Evolutionary conservation across 768 basidiomycete species (phyloP), one percentile per base, ranked within the genome.

Genomic region (Piloderma croceum): DNA sequence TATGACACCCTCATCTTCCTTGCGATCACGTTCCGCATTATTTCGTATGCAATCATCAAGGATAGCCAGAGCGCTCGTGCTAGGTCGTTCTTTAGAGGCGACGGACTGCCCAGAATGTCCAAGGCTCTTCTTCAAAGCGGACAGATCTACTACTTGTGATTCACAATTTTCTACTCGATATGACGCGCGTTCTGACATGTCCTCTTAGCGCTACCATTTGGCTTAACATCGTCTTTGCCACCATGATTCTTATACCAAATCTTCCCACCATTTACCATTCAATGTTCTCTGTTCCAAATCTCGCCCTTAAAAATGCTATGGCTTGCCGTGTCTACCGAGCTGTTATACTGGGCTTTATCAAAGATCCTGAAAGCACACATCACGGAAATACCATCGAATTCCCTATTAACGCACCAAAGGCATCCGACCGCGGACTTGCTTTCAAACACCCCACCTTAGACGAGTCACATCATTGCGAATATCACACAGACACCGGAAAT

Each of bases 1-100:
- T n/a, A n/a, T n/a, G 62, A 64, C 37, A 59, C 63, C 2, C 53
- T 58, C 12, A 56, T 68, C 12, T 66, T 65, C 46, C 31, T 68
- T 4, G 63, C 58, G 7, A 62, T 68, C 23, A 62, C 62, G 1
- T 63, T 44, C 51, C 50, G 44, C 43, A 43, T 45, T 23, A 37
- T 51, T 44, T 45, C 35, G 32, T 43, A 34, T 19, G 39, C 40
- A 6, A 27, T 19, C 18, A 21, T 38, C 12, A n/a, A n/a, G n/a
- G n/a, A n/a, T n/a, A n/a, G n/a, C n/a, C n/a, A n/a, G n/a, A n/a
- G n/a, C n/a, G n/a, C n/a, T n/a, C 46, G 43, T 12, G 21, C 34
- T 24, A 47, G 29, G 11, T 47, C 48, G 2, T 42, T 58, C n/a
- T n/a, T 60, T 3, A 42, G 56, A 2, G 59, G 58, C n/a, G 43